Conservation (phyloP, 306 rosid species). For the Trichosanthes cucumerina region DNA sequence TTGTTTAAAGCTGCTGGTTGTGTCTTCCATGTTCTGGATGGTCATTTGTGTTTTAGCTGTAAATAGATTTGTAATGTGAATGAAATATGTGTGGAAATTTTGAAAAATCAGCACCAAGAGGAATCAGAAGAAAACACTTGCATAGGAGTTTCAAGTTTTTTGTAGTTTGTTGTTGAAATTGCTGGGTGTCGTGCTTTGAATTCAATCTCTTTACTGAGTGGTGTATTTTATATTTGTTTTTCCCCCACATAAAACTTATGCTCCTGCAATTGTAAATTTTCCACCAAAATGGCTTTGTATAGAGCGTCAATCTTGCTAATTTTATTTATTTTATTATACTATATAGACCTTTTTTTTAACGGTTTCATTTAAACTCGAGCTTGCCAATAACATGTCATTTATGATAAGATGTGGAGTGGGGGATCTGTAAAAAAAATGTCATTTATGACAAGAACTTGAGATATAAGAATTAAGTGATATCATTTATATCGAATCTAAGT, state of each 20-base stretch:
- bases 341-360: too few species aligned
- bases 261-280: not conserved
- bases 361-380: too few species aligned
- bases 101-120: not conserved
- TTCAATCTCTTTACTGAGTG: not conserved
- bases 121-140: not conserved
- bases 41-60: not conserved
- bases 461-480: too few species aligned
- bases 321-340: not conserved
- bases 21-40: not conserved
- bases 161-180: not conserved
- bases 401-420: too few species aligned
- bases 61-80: slow-evolving; percentile 9
- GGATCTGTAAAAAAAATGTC: too few species aligned
- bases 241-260: not conserved
- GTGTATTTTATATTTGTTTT: slow-evolving; percentile 1
- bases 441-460: too few species aligned
- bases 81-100: not conserved
- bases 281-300: slow-evolving; percentile 13
- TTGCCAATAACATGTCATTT: too few species aligned
- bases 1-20: not conserved
- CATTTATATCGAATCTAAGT: too few species aligned
- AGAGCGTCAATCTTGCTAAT: not conserved
- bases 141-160: not conserved
- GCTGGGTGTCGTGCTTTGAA: not conserved